Evolutionary conservation across 2,329 filamentous ascomycete species (phyloP).

Genomic region (Colletotrichum caudatum): DNA sequence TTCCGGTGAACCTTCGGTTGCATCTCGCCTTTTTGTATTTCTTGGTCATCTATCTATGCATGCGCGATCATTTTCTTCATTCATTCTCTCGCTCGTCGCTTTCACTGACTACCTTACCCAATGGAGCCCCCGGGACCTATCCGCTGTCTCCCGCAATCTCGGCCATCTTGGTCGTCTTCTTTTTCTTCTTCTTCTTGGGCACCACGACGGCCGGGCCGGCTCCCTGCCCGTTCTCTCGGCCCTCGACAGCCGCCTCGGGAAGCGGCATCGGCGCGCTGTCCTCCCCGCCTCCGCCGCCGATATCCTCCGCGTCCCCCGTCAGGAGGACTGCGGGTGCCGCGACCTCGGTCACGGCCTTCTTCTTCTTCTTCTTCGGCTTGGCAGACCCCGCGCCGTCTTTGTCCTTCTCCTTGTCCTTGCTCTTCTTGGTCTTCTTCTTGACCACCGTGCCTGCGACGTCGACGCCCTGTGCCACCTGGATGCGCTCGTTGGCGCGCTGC

Average conservation of each 20-base stretch:
- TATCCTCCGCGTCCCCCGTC: conserved; percentile 32
- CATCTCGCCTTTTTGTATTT: neutral
- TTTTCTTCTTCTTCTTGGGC: conserved; percentile 58
- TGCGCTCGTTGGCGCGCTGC: conserved; percentile 82
- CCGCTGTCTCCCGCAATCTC: conserved; percentile 33
- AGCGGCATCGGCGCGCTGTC: conserved; percentile 6
- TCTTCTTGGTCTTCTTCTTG: conserved; percentile 76
- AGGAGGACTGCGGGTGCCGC: conserved; percentile 48
- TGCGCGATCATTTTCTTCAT: neutral
- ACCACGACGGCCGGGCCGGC: conserved; percentile 45
- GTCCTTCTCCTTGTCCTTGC: conserved; percentile 61
- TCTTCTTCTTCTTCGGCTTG: conserved; percentile 64
- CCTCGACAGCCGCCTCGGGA: conserved; percentile 2
- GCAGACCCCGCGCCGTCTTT: conserved; percentile 45
- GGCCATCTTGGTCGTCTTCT: conserved; percentile 46
- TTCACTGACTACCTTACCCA: neutral
- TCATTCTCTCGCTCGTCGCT: neutral
- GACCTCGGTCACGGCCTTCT: conserved; percentile 45
- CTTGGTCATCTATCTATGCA: neutral
- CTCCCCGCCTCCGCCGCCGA: conserved; percentile 28
- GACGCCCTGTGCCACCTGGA: conserved; percentile 77
- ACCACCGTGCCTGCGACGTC: conserved; percentile 74
- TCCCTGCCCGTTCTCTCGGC: neutral
- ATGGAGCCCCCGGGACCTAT: neutral
- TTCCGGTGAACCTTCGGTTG: neutral